phyloP scores from a whole-genome alignment of 108 stramenopile genomes.

The Skeletonema potamos region DNA sequence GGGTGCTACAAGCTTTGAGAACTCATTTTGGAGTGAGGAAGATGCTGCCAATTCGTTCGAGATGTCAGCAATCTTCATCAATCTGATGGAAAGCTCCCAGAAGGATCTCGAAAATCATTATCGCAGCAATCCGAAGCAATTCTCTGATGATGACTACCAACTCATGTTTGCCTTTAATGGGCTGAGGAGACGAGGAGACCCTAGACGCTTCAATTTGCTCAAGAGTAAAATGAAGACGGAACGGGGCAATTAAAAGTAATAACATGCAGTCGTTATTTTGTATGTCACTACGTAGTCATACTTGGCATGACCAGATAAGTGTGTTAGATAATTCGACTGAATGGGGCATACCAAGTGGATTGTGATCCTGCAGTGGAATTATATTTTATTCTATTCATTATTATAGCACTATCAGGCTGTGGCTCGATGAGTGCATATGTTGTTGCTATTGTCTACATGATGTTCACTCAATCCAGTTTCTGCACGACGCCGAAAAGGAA shows the following conservation, averaged over 20 bases:
- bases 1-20: conserved; percentile 82
- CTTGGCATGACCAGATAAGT: too few relatives aligned
- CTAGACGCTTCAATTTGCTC: conserved; percentile 65
- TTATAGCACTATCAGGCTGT: too few relatives aligned
- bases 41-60: conserved; percentile 84
- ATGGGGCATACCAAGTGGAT: too few relatives aligned
- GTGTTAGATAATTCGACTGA: too few relatives aligned
- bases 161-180: conserved; percentile 86
- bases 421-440: too few relatives aligned
- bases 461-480: background rate
- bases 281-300: too few relatives aligned
- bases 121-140: conserved; percentile 65
- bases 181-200: conserved; percentile 73
- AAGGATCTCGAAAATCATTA: conserved; percentile 78
- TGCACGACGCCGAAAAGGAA: background rate
- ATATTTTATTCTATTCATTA: too few relatives aligned
- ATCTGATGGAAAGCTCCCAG: conserved; percentile 85
- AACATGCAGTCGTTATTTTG: background rate
- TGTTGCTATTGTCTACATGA: too few relatives aligned
- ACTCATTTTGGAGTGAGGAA: conserved; percentile 88
- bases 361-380: too few relatives aligned
- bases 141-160: conserved; percentile 72
- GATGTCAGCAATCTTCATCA: conserved; percentile 79
- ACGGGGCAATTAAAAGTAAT: background rate
- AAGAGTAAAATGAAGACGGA: conserved; percentile 50